These are phyloP conservation scores for Tillandsia leiboldiana DNA, from an alignment of 176 grass and related monocot genomes.

Conservation along the genomic window DNA sequence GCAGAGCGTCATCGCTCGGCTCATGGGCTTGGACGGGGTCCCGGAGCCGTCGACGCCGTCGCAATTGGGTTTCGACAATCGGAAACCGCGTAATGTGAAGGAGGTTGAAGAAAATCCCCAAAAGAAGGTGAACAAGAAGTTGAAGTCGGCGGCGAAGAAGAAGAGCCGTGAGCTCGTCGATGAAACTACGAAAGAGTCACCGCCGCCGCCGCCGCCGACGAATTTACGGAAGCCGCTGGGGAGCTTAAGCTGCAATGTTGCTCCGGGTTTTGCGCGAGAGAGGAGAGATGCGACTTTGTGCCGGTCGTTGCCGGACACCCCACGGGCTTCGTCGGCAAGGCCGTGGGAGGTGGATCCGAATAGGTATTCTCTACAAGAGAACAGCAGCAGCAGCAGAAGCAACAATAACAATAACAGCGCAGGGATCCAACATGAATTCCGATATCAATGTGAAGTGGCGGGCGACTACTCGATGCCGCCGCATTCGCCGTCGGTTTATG, in stretches of 20 bases:
- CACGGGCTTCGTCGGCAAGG: constrained; percentile 33
- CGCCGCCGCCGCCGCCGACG: not conserved
- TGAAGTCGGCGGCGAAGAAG: constrained; percentile 27
- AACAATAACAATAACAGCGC: not conserved
- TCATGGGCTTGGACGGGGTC: constrained; percentile 76
- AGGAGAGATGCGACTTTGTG: constrained; percentile 1
- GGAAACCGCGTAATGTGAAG: not conserved
- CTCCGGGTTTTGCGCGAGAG: not conserved
- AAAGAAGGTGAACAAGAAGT: not conserved
- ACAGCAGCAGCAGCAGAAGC: constrained; percentile 23
- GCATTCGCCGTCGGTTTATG: constrained; percentile 34
- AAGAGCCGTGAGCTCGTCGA: constrained; percentile 31
- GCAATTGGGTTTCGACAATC: constrained; percentile 7
- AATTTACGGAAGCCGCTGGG: constrained; percentile 44
- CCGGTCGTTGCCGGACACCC: constrained; percentile 59
- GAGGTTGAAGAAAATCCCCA: not conserved
- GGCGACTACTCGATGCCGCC: constrained; percentile 44
- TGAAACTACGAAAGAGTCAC: constrained; percentile 24
- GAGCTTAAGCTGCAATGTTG: constrained; percentile 59
- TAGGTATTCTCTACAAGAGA: constrained; percentile 51
- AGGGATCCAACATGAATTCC: not conserved
- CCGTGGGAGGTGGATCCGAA: constrained; percentile 29
- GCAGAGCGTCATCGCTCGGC: constrained; percentile 61
- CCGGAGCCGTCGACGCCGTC: constrained; percentile 36
- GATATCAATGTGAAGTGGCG: not conserved